Conservation (phyloP, 176 grass and related monocot genomes). For the Oryza meyeriana region DNA sequence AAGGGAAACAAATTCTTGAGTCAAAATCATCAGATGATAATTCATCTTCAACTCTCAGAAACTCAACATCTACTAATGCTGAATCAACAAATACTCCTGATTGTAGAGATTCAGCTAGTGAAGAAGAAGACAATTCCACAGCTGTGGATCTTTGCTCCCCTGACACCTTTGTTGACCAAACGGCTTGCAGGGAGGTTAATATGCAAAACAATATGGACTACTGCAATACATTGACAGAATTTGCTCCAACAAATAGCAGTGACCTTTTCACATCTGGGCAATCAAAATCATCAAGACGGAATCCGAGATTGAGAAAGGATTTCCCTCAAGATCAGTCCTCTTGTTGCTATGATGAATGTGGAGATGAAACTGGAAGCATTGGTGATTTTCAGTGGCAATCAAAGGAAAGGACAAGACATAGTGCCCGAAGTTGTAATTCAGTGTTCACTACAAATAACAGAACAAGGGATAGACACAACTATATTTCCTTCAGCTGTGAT, state of each 20-base stretch:
- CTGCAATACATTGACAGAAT: conserved; percentile 31
- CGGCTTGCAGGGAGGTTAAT: conserved; percentile 21
- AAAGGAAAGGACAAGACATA: conserved; percentile 54
- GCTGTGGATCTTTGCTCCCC: conserved; percentile 16
- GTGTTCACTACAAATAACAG: conserved; percentile 47
- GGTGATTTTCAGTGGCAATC: conserved; percentile 46
- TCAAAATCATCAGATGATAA: conserved; percentile 32
- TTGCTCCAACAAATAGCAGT: conserved; percentile 31
- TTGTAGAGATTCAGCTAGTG: conserved; percentile 49
- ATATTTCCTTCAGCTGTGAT: conserved; percentile 56
- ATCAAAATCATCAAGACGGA: conserved; percentile 56
- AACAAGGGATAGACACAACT: conserved; percentile 57
- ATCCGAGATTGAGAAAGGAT: conserved; percentile 61
- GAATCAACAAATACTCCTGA: conserved; percentile 41
- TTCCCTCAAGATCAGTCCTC: conserved; percentile 38
- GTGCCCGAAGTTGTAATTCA: conserved; percentile 38
- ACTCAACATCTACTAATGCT: conserved; percentile 35
- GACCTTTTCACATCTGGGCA: conserved; percentile 54
- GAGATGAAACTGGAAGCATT: conserved; percentile 39
- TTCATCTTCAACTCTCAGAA: conserved; percentile 43
- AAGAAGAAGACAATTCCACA: conserved; percentile 38
- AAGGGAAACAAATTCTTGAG: conserved; percentile 46
- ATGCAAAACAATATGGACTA: conserved; percentile 19
- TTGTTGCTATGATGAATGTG: conserved; percentile 42
- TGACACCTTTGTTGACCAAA: conserved; percentile 25